Evolutionary conservation across 129 eudicot genomes (phyloP).

Genomic region (Oenanthe sinensis): DNA sequence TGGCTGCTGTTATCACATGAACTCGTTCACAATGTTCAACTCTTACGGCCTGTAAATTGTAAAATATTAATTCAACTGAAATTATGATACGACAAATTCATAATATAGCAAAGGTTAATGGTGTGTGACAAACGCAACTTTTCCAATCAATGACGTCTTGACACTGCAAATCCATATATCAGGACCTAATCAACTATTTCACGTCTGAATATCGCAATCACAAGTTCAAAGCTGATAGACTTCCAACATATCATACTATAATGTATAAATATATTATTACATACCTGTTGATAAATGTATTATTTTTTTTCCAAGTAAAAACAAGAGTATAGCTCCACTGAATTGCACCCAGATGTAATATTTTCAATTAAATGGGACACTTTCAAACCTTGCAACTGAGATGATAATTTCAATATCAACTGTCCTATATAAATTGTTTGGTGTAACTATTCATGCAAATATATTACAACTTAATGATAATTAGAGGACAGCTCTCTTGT

Average conservation of each 20-base stretch:
- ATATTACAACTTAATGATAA: neutral
- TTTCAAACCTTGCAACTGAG: neutral
- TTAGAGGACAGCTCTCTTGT: neutral
- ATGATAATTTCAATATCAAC: neutral
- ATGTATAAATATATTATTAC: neutral
- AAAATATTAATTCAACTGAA: neutral
- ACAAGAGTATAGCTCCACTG: neutral
- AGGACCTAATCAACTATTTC: neutral
- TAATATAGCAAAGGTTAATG: neutral
- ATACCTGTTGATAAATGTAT: neutral
- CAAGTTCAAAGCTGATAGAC: neutral
- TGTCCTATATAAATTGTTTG: neutral
- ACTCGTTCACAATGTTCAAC: constrained; percentile 98
- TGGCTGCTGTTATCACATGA: constrained; percentile 82
- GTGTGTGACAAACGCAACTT: neutral
- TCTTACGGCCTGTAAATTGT: constrained; percentile 68
- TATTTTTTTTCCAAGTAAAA: neutral
- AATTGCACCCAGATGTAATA: neutral
- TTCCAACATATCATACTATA: neutral
- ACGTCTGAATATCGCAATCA: neutral
- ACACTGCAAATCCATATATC: neutral
- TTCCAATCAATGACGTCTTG: neutral
- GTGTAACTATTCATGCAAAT: neutral
- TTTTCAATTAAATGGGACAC: neutral
- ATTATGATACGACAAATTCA: neutral